phyloP scores from a whole-genome alignment of 208 protist genomes.

The Lotmaria passim region DNA sequence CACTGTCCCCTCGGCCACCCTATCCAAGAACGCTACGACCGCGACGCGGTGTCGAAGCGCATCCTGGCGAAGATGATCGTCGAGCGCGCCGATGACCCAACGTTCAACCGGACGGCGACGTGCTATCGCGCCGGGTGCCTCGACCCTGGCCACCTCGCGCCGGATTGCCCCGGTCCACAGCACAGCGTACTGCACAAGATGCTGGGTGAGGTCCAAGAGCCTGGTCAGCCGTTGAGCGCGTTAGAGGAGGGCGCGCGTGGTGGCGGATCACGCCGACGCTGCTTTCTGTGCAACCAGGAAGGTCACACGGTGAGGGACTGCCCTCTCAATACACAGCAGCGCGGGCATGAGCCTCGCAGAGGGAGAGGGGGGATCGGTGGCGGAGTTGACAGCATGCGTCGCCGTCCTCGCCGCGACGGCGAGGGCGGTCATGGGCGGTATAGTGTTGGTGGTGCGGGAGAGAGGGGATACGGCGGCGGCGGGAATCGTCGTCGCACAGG shows the following conservation, averaged over 20 bases:
- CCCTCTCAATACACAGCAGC: conserved; percentile 62
- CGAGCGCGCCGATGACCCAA: conserved; percentile 68
- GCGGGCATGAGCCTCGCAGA: conserved; percentile 28
- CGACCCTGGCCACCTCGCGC: conserved; percentile 87
- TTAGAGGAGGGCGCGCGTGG: conserved; percentile 52
- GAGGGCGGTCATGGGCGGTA: background rate
- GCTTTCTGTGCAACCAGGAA: conserved; percentile 83
- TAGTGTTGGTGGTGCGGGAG: conserved; percentile 2
- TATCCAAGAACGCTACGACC: conserved; percentile 82
- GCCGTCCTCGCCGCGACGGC: conserved; percentile 27
- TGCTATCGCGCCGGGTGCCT: conserved; percentile 82
- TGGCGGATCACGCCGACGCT: conserved; percentile 45
- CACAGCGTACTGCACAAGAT: conserved; percentile 67
- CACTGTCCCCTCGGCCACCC: conserved; percentile 94
- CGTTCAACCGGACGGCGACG: conserved; percentile 75
- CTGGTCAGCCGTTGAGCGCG: conserved; percentile 57
- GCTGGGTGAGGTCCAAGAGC: conserved; percentile 74
- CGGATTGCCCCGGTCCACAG: conserved; percentile 79
- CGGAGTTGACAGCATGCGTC: conserved; percentile 19
- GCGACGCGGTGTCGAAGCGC: conserved; percentile 70
- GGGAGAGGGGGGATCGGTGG: conserved; percentile 18
- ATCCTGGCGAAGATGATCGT: conserved; percentile 70
- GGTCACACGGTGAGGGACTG: conserved; percentile 81
- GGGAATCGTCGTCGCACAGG: conserved; percentile 27
- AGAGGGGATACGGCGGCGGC: background rate